Evolutionary conservation across 1,284 basidiomycete species (phyloP), one percentile per base, ranked within the genome.

Genomic region (Sanghuangporus sanghuang): DNA sequence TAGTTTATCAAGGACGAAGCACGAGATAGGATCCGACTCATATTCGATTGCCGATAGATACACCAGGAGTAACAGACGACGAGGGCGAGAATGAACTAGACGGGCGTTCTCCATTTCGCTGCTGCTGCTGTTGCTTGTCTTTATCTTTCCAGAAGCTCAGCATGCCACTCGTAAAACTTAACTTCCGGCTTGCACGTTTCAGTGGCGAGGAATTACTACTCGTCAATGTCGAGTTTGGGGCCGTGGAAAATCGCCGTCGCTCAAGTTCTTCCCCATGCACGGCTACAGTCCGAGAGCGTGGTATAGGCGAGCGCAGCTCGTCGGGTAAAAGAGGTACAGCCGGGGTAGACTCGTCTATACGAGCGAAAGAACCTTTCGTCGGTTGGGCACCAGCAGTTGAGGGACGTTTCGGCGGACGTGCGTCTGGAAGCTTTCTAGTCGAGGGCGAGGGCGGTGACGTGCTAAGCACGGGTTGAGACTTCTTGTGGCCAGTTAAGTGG

Each of bases 151-250:
- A 78, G 69, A 90, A 83, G 42, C 84, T 76, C 3, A 87, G 79
- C 70, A 85, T 83, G 59, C 85, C 82, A 56, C 82, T 79, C 23
- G 81, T 82, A 63, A 91, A 75, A 71, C 89, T 91, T 74, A 91
- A 72, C 76, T 91, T 91, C 61, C 88, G 76, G 69, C 77, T 80
- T 62, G 84, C 78, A 27, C 79, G 77, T 70, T 79, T 85, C 44
- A 74, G 64, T 69, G 23, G 71, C 16, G 44, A 21, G 1, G 44
- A 46, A 46, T 16, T 7, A 14, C 12, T 11, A 42, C n/a, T 3
- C 6, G 40, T 3, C 27, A 32, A 42, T 73, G 48, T 58, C 38
- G 67, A 65, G 42, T 52, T 62, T 5, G 55, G 38, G 21, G 63
- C 3, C n/a, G 58, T 21, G 39, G 63, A 64, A 38, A 42, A 58